Conservation (phyloP, 2,329 filamentous ascomycete species). For the Colletotrichum higginsianum region DNA sequence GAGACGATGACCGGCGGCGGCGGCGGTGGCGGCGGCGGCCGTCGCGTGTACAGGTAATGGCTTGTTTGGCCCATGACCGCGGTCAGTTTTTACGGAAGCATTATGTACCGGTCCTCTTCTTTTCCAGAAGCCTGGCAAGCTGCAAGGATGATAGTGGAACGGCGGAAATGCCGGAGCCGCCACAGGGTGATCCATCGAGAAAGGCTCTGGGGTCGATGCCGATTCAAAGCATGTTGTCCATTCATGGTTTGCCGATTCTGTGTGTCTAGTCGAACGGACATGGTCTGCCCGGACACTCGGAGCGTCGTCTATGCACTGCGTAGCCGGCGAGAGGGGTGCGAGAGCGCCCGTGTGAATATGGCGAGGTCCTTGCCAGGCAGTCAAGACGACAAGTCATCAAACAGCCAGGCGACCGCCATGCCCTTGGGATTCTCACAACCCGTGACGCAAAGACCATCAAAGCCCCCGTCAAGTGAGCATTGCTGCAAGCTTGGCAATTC, state of each 20-base stretch:
- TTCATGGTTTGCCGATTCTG: conserved; percentile 9
- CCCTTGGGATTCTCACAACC: conserved; percentile 6
- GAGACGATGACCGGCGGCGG: not conserved
- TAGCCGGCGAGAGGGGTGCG: conserved; percentile 4
- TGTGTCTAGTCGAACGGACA: conserved; percentile 21
- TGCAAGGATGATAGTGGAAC: conserved; percentile 35
- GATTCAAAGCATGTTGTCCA: conserved; percentile 11
- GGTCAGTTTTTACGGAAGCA: conserved; percentile 12
- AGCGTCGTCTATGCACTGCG: conserved; percentile 28
- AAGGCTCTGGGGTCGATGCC: not conserved
- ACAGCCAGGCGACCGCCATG: conserved; percentile 13
- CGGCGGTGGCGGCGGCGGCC: not conserved
- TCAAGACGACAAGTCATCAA: conserved; percentile 1
- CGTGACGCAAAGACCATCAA: conserved; percentile 16
- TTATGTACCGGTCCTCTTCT: conserved; percentile 11
- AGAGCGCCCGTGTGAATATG: not conserved
- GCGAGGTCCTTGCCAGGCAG: conserved; percentile 12
- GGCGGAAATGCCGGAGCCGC: conserved; percentile 39
- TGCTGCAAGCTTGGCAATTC: conserved; percentile 11
- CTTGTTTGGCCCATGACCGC: not conserved
- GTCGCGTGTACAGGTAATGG: conserved; percentile 11
- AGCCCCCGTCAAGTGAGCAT: conserved; percentile 9
- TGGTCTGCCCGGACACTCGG: conserved; percentile 16
- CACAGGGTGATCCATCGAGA: conserved; percentile 25
- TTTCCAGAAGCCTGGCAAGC: conserved; percentile 12